Base-by-base conservation (phyloP, 2,329 filamentous ascomycete genomes). In the Berkeleyomyces rouxiae region DNA sequence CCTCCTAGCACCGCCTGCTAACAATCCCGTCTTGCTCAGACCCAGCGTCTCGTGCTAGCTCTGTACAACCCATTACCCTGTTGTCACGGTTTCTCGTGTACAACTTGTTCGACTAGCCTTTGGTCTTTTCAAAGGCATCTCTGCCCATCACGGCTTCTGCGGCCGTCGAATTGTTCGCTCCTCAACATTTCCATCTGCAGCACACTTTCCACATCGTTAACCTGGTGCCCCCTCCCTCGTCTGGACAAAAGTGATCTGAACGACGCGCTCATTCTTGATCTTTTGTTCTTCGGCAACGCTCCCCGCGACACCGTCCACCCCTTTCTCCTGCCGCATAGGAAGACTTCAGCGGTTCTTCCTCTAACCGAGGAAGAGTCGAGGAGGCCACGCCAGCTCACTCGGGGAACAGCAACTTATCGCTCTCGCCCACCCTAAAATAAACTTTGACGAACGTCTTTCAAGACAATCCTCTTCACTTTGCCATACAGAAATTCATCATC, bases 251-350 rank as follows among this genome's bases (percentile, higher is more conserved):
- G 72, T 80, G 79, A 79, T 71, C 71, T 74, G 66, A 72, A 77
- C 76, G 74, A 79, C 71, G 74, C 74, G 69, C 71, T 76, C 69
- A 71, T 80, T 73, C 75, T 81, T 74, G 76, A 79, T 71, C 72
- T 79, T 74, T 72, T 73, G 69, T 73, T 74, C 57, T 60, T 62
- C 70, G 72, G 73, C 71, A 73, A 77, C 73, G 73, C 74, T 66
- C 70, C 78, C 69, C 72, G 75, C 74, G 81, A 79, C 75, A 81
- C 77, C 73, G 77, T 81, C 74, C 76, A 81, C 77, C 77, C 77
- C 75, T 77, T 79, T 82, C 87, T 95, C 89, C 92, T 97, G 93
- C 93, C 93, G 93, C 92, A 99, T 99, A 97, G 90, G 88, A 95
- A 87, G 85, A 83, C 83, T 86, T 86, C 84, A 83, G 82, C 85